Percentiles rank a stretch among this genome's conserved stretches.
Conservation (phyloP, 257 asterid genomes). For the Petrea volubilis region DNA sequence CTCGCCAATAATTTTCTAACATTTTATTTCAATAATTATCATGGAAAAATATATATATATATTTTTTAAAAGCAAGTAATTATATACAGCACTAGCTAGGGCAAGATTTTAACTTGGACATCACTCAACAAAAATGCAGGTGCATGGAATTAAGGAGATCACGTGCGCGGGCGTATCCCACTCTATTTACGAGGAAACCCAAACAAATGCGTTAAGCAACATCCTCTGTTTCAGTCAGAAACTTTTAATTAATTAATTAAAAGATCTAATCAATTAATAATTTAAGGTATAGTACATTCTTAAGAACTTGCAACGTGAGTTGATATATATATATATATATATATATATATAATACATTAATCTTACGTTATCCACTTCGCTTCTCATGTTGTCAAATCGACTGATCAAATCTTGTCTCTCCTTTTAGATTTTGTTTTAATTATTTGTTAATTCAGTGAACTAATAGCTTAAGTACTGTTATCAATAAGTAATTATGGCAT, state of each 20-base stretch:
- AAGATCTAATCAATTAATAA: not conserved
- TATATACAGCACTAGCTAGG: not conserved
- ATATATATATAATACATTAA: constrained; percentile 19
- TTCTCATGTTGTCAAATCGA: constrained; percentile 27
- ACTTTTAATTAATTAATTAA: constrained; percentile 1
- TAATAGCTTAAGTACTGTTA: too few relatives aligned
- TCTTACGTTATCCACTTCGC: constrained; percentile 37
- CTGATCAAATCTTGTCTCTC: constrained; percentile 10
- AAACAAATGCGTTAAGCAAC: constrained; percentile 86
- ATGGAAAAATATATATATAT: too few relatives aligned
- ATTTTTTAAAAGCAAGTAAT: not conserved
- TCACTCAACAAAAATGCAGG: constrained; percentile 30
- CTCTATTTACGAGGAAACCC: constrained; percentile 49
- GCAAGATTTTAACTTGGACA: constrained; percentile 23
- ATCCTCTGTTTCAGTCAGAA: constrained; percentile 54
- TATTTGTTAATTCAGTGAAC: not conserved
- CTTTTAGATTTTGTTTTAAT: constrained; percentile 18
- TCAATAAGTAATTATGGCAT: too few relatives aligned
- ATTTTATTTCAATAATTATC: not conserved
- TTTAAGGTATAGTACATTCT: not conserved
- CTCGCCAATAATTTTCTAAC: too few relatives aligned
- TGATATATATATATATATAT: too few relatives aligned
- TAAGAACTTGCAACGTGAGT: too few relatives aligned
- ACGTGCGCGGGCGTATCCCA: constrained; percentile 59
- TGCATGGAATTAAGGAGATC: constrained; percentile 25